Percentiles rank a stretch among this genome's conserved stretches.
phyloP scores from a whole-genome alignment of 1,284 basidiomycete genomes.

The Takashimella tepidaria region DNA sequence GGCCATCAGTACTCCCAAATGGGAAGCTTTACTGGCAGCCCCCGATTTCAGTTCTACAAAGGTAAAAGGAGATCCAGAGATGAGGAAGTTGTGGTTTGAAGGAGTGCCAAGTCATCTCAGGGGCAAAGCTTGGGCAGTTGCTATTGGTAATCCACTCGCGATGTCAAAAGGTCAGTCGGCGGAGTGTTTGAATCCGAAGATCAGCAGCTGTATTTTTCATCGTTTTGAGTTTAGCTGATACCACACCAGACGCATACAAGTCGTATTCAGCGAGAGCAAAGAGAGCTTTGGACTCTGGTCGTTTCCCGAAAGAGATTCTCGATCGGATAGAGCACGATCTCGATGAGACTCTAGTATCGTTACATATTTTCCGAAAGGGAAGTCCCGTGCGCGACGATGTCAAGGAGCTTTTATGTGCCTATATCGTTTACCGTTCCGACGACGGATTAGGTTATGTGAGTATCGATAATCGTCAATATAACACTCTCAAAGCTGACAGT shows the following conservation, averaged over 20 bases:
- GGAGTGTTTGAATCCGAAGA: too few relatives aligned
- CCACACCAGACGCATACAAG: slow-evolving; percentile 65
- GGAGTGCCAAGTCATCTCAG: slow-evolving; percentile 84
- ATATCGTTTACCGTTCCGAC: slow-evolving; percentile 84
- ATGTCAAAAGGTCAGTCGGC: slow-evolving; percentile 69
- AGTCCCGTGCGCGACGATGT: slow-evolving; percentile 84
- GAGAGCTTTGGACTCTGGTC: slow-evolving; percentile 62
- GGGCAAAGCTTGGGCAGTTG: slow-evolving; percentile 78
- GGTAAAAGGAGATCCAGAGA: slow-evolving; percentile 40
- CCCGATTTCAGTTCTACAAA: slow-evolving; percentile 24
- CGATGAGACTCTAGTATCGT: slow-evolving; percentile 66
- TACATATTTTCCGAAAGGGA: slow-evolving; percentile 79
- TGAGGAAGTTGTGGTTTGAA: slow-evolving; percentile 83
- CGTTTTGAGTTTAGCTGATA: slow-evolving; percentile 10
- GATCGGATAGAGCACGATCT: slow-evolving; percentile 75
- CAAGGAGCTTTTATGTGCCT: slow-evolving; percentile 80
- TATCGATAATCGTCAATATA: slow-evolving; percentile 16
- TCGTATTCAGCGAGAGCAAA: slow-evolving; percentile 67
- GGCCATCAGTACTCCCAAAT: slow-evolving; percentile 30
- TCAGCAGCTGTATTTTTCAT: too few relatives aligned
- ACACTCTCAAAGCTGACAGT: neutral
- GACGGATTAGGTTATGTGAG: slow-evolving; percentile 74
- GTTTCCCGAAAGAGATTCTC: slow-evolving; percentile 68
- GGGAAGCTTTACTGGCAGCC: slow-evolving; percentile 36
- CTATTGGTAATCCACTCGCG: slow-evolving; percentile 81